Evolutionary conservation across 2,329 filamentous ascomycete species (phyloP).

Genomic region (Podosphaera fusca): DNA sequence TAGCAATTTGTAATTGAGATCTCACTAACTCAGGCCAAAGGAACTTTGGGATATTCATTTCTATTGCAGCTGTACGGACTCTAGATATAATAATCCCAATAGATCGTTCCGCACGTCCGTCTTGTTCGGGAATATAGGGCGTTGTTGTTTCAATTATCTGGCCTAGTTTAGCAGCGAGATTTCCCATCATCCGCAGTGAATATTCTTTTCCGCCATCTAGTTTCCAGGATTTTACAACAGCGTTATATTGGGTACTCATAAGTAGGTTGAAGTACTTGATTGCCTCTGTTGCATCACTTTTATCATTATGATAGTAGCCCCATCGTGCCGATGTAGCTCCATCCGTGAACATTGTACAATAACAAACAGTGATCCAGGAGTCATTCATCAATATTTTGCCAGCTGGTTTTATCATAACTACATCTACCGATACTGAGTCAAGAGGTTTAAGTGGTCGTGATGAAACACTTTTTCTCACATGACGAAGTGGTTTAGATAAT

Average conservation of each 20-base stretch:
- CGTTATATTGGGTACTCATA: background rate
- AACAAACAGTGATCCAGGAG: background rate
- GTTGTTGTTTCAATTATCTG: constrained; percentile 1
- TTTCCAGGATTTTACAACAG: constrained; percentile 1
- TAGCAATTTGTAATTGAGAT: background rate
- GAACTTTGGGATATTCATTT: background rate
- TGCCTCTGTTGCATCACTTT: background rate
- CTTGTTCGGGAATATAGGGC: background rate
- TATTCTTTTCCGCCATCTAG: background rate
- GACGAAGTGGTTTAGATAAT: background rate
- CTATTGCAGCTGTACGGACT: background rate
- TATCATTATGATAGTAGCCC: background rate
- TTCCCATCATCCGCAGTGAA: background rate
- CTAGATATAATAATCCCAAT: too few relatives aligned
- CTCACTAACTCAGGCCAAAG: background rate
- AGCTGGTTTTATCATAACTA: background rate
- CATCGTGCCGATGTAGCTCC: background rate
- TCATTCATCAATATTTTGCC: background rate
- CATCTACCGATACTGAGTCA: background rate
- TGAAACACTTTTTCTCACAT: background rate
- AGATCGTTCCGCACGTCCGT: background rate
- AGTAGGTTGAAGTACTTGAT: background rate
- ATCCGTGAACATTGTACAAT: background rate
- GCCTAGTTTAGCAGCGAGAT: background rate
- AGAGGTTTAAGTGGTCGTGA: background rate